A percentile compares a stretch with the other conserved stretches of the same genome.
These are phyloP conservation scores for Chernovozyma sophiae-reginae DNA, from an alignment of 1,139 yeast genomes.

Conservation along the genomic window DNA sequence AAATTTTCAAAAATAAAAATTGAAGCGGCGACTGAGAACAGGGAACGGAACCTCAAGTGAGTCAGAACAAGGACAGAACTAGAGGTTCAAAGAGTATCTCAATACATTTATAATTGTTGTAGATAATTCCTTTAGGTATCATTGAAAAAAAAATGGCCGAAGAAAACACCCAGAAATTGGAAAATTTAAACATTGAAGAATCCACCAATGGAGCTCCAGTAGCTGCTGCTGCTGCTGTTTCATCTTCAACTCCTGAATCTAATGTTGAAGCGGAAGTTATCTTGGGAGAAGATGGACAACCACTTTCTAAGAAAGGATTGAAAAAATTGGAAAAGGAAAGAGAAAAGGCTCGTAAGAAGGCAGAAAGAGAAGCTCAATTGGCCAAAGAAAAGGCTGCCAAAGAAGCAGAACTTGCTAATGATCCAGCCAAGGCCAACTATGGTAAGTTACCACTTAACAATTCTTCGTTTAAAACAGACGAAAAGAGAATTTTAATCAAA, in stretches of 20 bases:
- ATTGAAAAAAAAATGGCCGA: conserved; percentile 29
- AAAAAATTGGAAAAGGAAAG: conserved; percentile 92
- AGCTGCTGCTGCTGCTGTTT: conserved; percentile 15
- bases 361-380: conserved; percentile 84
- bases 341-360: conserved; percentile 90
- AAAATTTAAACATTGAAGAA: conserved; percentile 29
- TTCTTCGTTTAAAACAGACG: conserved; percentile 63
- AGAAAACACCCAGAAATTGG: conserved; percentile 26
- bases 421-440: conserved; percentile 82
- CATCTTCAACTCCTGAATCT: conserved; percentile 13
- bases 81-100: no score
- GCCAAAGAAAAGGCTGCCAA: conserved; percentile 85
- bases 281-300: conserved; percentile 84
- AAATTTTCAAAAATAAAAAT: no score
- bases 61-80: no score
- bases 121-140: no score
- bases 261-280: conserved; percentile 29
- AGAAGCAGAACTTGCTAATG: conserved; percentile 55
- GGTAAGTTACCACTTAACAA: conserved; percentile 88
- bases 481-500: conserved; percentile 52
- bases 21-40: no score
- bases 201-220: conserved; percentile 10
- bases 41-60: no score
- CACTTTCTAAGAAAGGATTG: conserved; percentile 90
- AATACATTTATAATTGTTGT: no score